Base-by-base conservation (phyloP, 73 alveolate genomes). In the Paramecium primaurelia region DNA sequence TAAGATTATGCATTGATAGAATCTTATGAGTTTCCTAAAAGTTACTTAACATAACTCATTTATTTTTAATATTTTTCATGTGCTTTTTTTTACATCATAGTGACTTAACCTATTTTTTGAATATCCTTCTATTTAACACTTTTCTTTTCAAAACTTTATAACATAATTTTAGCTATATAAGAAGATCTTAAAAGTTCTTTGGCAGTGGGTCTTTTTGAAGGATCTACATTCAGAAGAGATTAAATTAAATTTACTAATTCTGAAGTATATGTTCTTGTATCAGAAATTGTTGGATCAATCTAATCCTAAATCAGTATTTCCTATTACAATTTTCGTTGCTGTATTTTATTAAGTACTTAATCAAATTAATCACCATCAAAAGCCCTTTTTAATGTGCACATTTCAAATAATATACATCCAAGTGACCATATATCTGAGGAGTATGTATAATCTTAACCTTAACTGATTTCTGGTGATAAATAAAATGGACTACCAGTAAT, bases 371-470 rank as follows among this genome's bases (percentile, higher is more conserved):
- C 32, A 0, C 69, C 69, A 1, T 54, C 34, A n/a, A 54, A 54
- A 4, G 69, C 69, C 9, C 32, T 54, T 54, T 54, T 54, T 4
- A 54, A 54, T 4, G 69, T 54, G 3, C 69, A 54, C 75, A 97
- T 83, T 84, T 98, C 99, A 95, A 96, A 98, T 11, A 96, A 91
- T 16, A 98, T 96, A 91, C 99, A 98, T 14, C 99, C 99, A 22
- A 98, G 86, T 85, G 97, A 89, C 99, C 99, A 98, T 28, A 96
- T 97, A 93, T 98, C 99, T 64, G 99, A 93, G 80, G 98, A 54
- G 32, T 18, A 54, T 18, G 69, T 16, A 54, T 54, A 54, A 0
- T 54, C 32, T 54, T 16, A 54, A 0, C 69, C 69, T 18, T 54
- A 20, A 40, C 8, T 64, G 28, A 97, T 99, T 93, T 97, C 99